Percentiles rank a stretch among this genome's conserved stretches.
Evolutionary conservation across 192 early-diverging fungal genomes (phyloP).

Genomic region (Coemansia sp.): DNA sequence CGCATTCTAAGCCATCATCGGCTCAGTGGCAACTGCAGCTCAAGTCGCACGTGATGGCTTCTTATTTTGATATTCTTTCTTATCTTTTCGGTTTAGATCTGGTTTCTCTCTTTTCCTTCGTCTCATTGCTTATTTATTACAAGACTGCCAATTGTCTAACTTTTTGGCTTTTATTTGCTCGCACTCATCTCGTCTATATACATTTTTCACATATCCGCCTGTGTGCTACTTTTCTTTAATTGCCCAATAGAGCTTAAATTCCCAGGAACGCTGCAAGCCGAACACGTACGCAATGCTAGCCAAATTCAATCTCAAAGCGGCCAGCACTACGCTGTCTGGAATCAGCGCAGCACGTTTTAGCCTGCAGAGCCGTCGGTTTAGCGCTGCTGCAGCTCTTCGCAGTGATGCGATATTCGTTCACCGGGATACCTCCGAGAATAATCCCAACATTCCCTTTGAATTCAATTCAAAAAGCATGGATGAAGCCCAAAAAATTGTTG

Average conservation of each 20-base stretch:
- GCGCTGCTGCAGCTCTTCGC: constrained; percentile 18
- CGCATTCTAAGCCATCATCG: background rate
- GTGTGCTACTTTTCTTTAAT: too few species aligned
- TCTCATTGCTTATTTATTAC: background rate
- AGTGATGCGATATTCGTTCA: constrained; percentile 60
- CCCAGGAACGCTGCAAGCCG: background rate
- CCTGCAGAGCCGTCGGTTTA: constrained; percentile 21
- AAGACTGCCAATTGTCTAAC: background rate
- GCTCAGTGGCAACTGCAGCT: background rate
- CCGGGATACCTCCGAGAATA: constrained; percentile 80
- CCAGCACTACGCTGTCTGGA: background rate
- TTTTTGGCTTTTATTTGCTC: background rate
- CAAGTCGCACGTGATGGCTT: background rate
- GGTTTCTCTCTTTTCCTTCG: background rate
- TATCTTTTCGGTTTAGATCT: background rate
- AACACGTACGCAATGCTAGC: constrained; percentile 28
- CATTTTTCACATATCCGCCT: too few species aligned
- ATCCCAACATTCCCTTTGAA: constrained; percentile 80
- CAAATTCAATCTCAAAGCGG: constrained; percentile 29
- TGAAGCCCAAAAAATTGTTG: constrained; percentile 82
- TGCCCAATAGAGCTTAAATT: background rate
- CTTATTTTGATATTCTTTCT: background rate
- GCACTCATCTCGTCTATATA: background rate
- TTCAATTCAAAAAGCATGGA: constrained; percentile 78
- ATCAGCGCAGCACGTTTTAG: background rate